These are phyloP conservation scores for Kentomonas sorsogonicus DNA, from an alignment of 208 protist genomes.

Conservation along the genomic window DNA sequence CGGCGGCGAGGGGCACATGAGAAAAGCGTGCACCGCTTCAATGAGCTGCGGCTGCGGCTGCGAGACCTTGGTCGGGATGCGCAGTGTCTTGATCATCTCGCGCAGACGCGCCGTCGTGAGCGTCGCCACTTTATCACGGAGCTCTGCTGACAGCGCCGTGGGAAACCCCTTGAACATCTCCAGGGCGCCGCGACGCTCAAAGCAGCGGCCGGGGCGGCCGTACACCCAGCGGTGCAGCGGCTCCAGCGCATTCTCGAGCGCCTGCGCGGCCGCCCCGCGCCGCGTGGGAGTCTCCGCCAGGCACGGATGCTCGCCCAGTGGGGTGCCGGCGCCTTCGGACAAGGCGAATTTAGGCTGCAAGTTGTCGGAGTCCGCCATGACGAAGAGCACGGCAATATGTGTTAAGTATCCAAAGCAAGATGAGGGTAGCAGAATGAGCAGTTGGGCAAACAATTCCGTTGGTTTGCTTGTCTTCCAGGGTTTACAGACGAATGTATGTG, in stretches of 20 bases:
- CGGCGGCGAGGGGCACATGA: slow-evolving; percentile 46
- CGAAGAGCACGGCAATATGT: no score
- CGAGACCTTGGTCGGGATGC: slow-evolving; percentile 38
- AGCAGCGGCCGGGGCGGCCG: slow-evolving; percentile 37
- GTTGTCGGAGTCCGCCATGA: no score
- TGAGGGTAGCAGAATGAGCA: no score
- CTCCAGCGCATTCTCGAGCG: slow-evolving; percentile 53
- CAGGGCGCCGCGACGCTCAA: slow-evolving; percentile 42
- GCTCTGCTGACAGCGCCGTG: slow-evolving; percentile 22
- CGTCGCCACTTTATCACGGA: slow-evolving; percentile 24
- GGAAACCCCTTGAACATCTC: slow-evolving; percentile 62
- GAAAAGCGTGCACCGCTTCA: slow-evolving; percentile 37
- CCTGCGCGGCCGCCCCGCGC: slow-evolving; percentile 22
- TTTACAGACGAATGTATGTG: no score
- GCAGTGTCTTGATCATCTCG: slow-evolving; percentile 37
- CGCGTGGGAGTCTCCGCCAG: slow-evolving; percentile 27
- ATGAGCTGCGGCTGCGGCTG: slow-evolving; percentile 24
- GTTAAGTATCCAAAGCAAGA: no score
- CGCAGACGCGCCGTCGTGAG: slow-evolving; percentile 61
- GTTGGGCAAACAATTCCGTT: no score
- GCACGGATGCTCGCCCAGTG: slow-evolving; percentile 44
- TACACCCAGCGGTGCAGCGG: slow-evolving; percentile 70
- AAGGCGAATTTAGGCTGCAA: slow-evolving; percentile 39
- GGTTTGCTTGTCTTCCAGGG: no score
- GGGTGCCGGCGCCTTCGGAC: slow-evolving; percentile 34